A percentile compares a stretch with the other conserved stretches of the same genome.
phyloP scores from a whole-genome alignment of 1,139 yeast species.

The Hyphopichia burtonii region DNA sequence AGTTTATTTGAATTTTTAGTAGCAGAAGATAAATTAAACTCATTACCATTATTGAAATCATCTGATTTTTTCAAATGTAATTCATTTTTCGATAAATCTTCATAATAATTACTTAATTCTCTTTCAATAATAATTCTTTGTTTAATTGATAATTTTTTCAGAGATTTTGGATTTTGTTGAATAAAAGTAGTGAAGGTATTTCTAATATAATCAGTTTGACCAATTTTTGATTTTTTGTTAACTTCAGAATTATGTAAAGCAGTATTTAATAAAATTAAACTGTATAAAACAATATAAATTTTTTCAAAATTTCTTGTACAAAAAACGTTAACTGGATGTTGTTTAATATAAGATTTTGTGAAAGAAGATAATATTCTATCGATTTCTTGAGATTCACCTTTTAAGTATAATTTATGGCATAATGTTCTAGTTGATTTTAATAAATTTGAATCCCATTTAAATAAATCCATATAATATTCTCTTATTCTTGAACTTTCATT shows the following conservation, averaged over 20 bases:
- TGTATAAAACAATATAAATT: conserved; percentile 71
- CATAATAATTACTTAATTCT: conserved; percentile 42
- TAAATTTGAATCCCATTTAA: conserved; percentile 50
- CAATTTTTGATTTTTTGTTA: conserved; percentile 38
- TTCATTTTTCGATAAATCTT: conserved; percentile 37
- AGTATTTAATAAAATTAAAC: conserved; percentile 71
- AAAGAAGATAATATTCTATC: conserved; percentile 73
- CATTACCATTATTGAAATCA: conserved; percentile 4
- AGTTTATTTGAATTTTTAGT: neutral
- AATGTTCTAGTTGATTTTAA: conserved; percentile 57
- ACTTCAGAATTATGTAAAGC: conserved; percentile 58
- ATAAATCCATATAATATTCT: conserved; percentile 46
- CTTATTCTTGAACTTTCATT: conserved; percentile 42
- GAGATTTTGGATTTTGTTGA: conserved; percentile 32
- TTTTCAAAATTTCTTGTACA: conserved; percentile 55
- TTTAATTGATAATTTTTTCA: conserved; percentile 33
- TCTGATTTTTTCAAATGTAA: conserved; percentile 38
- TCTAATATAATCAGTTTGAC: conserved; percentile 51
- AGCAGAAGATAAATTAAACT: neutral
- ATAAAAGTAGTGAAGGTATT: conserved; percentile 52
- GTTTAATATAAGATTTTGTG: conserved; percentile 62
- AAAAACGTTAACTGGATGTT: conserved; percentile 50
- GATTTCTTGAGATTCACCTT: conserved; percentile 83
- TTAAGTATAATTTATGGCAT: conserved; percentile 65
- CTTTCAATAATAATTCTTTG: conserved; percentile 44